Base-by-base conservation (phyloP, 345 rosid genomes). In the Citrus australasica region DNA sequence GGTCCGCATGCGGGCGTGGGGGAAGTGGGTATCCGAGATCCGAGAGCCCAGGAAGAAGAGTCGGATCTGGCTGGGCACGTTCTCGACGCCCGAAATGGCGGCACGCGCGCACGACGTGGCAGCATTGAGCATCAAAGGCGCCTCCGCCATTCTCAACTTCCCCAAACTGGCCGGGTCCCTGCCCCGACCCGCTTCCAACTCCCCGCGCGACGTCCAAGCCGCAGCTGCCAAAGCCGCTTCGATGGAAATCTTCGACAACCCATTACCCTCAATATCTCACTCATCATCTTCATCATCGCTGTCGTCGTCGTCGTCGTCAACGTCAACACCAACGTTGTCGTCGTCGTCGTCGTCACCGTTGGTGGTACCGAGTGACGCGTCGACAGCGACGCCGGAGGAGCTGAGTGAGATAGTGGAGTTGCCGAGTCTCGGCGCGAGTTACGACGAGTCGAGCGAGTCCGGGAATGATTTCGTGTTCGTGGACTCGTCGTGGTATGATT, bases 81-180 rank as follows among this genome's bases (percentile, higher is more conserved):
- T 95, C 89, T 79, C 93, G 38, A 93, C 93, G 9, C 85, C 98
- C 0, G 97, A 95, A 82, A 93, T 93, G 98, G 98, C 98, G 4
- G 98, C 98, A 38, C 98, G 98, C 69, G 98, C 98, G 0, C 98
- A 95, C n/a, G 98, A 95, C 88, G 98, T 93, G 19, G 98, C 98
- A 13, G 95, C 98, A 46, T 75, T 93, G 48, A 89, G 86, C 87
- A 89, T 95, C 84, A 95, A 93, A 84, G 98, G 98, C 67, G 37
- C 80, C 58, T 88, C 95, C 7, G 98, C 97, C 66, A 89, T 91
- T 66, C 91, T 93, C 33, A 93, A 93, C 86, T 95, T 93, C 88
- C 98, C 98, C 4, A 86, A 92, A 69, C 94, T 95, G 25, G 86
- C 95, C 37, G 80, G 79, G 40, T 79, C 83, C 66, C 89, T 95